phyloP scores from a whole-genome alignment of 2,329 filamentous ascomycete species.

The Ascochyta viciae-villosae region DNA sequence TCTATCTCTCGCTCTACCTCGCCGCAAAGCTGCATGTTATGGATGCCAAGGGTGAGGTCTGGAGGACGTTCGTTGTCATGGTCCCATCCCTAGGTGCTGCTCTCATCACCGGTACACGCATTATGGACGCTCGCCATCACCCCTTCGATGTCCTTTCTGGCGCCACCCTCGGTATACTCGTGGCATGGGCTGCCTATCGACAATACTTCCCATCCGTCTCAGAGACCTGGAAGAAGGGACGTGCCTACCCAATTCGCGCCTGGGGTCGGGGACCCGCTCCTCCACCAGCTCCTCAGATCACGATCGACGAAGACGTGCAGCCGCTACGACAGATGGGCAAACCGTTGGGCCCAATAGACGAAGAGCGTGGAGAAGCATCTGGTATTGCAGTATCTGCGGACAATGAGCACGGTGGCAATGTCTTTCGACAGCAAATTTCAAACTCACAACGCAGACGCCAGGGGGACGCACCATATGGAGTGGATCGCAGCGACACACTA shows the following conservation, averaged over 20 bases:
- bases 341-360: slow-evolving; percentile 39
- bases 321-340: slow-evolving; percentile 38
- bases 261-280: slow-evolving; percentile 60
- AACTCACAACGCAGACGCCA: slow-evolving; percentile 47
- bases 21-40: slow-evolving; percentile 66
- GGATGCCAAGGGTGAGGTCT: slow-evolving; percentile 66
- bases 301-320: slow-evolving; percentile 41
- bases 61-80: slow-evolving; percentile 64
- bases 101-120: slow-evolving; percentile 63
- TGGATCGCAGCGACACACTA: slow-evolving; percentile 43
- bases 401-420: slow-evolving; percentile 38
- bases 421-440: slow-evolving; percentile 50
- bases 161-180: slow-evolving; percentile 59
- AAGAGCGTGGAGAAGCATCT: slow-evolving; percentile 43
- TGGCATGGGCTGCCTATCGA: slow-evolving; percentile 61
- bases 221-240: slow-evolving; percentile 64
- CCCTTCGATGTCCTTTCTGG: slow-evolving; percentile 67
- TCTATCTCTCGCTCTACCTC: slow-evolving; percentile 66
- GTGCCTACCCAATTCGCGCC: slow-evolving; percentile 64
- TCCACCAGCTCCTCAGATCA: slow-evolving; percentile 32
- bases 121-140: slow-evolving; percentile 68
- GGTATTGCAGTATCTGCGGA: slow-evolving; percentile 31
- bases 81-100: slow-evolving; percentile 61
- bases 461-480: slow-evolving; percentile 32
- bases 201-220: slow-evolving; percentile 66